Base-by-base conservation (phyloP, 306 rosid genomes). In the Biancaea sappan region DNA sequence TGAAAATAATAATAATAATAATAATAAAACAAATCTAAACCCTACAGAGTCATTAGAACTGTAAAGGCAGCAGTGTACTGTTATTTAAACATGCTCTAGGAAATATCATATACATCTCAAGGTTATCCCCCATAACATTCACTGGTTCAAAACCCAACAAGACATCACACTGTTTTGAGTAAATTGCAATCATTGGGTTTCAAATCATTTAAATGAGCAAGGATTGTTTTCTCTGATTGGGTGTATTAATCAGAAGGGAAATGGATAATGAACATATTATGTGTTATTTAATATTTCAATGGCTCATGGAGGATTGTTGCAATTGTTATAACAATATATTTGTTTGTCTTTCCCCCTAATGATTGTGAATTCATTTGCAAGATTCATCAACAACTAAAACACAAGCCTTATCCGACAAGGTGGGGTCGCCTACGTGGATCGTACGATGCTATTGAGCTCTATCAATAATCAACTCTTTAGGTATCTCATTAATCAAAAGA, bases 241-340 rank as follows among this genome's bases (percentile, higher is more conserved):
- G 14, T 24, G 5, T 43, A 43, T 29, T 64, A 54, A 6, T 52
- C 46, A n/a, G 58, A 75, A 63, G 52, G 34, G 32, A 28, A 37
- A 38, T 40, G 41, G 22, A 53, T 40, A 66, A 53, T 52, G 18
- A 52, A 54, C 43, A 1, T 28, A 35, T 65, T 40, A 16, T 63
- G 16, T 22, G 7, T 35, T 3, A 31, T 44, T 60, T 46, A 29
- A 31, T 48, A 62, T 62, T 16, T 15, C 62, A 34, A 74, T 48
- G 52, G 63, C 41, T 62, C 29, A 16, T 48, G 53, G 71, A 62
- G 69, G 52, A 12, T 50, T 37, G 22, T 37, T 74, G 51, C 56
- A 50, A 35, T 35, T 35, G 65, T 41, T 24, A 12, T 16, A 24
- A 8, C 40, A 61, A 53, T 9, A 53, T 22, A 53, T 52, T 8